Conservation (phyloP, 2,329 filamentous ascomycete genomes). For the Ophioceras dolichostomum region DNA sequence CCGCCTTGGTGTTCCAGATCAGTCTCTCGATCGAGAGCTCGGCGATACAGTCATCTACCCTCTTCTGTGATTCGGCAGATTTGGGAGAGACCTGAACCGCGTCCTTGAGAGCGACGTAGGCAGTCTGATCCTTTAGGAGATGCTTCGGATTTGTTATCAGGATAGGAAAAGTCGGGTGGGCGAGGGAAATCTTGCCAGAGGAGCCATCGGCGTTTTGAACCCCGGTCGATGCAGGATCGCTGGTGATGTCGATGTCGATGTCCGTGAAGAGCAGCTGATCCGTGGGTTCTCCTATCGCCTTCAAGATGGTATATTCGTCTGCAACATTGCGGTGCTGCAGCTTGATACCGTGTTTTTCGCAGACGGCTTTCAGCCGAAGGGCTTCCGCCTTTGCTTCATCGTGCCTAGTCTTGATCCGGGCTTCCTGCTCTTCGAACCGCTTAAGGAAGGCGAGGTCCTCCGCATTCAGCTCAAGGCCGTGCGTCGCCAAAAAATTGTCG, state of each 20-base stretch:
- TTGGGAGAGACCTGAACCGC: slow-evolving; percentile 13
- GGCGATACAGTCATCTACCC: slow-evolving; percentile 27
- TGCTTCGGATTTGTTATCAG: slow-evolving; percentile 37
- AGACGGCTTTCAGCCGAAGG: slow-evolving; percentile 22
- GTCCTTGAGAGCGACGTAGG: slow-evolving; percentile 24
- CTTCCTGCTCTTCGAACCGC: slow-evolving; percentile 26
- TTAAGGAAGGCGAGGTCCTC: slow-evolving; percentile 31
- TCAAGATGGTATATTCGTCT: slow-evolving; percentile 23
- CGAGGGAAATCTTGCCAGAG: slow-evolving; percentile 12
- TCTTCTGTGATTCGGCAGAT: neutral
- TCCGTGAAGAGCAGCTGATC: neutral
- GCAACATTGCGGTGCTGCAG: slow-evolving; percentile 25
- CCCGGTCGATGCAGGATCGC: too few species aligned
- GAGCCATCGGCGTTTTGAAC: neutral
- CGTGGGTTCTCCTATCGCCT: neutral
- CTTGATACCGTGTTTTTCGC: slow-evolving; percentile 27
- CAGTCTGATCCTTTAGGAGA: slow-evolving; percentile 23
- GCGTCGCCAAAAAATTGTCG: slow-evolving; percentile 7
- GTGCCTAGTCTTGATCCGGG: slow-evolving; percentile 14
- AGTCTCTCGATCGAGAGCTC: slow-evolving; percentile 35
- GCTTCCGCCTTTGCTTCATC: slow-evolving; percentile 23
- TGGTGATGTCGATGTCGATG: neutral
- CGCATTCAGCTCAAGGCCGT: slow-evolving; percentile 14
- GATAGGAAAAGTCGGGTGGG: slow-evolving; percentile 27
- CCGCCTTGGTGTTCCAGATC: slow-evolving; percentile 20